These are phyloP conservation scores for Talaromyces sp. DNA, from an alignment of 2,329 filamentous ascomycete species.

Conservation along the genomic window DNA sequence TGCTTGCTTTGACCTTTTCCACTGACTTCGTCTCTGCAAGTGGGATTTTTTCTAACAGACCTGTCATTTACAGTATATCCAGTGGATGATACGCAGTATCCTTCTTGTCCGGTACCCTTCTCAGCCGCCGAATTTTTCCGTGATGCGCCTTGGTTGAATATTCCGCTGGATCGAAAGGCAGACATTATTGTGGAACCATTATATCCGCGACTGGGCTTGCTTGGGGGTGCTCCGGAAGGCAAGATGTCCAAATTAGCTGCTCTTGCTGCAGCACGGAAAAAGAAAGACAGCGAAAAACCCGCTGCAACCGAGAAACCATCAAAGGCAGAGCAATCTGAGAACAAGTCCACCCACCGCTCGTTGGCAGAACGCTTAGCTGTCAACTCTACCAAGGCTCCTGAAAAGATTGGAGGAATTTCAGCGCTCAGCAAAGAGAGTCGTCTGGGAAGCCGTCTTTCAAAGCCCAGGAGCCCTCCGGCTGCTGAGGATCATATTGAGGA, in stretches of 20 bases:
- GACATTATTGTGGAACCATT: conserved; percentile 57
- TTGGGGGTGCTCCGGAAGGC: conserved; percentile 66
- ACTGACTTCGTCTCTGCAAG: conserved; percentile 25
- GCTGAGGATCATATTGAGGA: not conserved
- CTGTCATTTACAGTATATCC: conserved; percentile 27
- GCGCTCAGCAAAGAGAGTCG: conserved; percentile 15
- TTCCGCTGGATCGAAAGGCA: conserved; percentile 61
- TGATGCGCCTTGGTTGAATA: conserved; percentile 78
- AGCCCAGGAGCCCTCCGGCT: conserved; percentile 12
- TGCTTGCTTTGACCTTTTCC: conserved; percentile 11
- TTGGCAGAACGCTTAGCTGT: conserved; percentile 33
- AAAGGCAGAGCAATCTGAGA: not conserved
- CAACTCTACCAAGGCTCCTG: conserved; percentile 2
- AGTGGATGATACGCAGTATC: conserved; percentile 13
- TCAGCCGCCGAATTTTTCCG: conserved; percentile 62
- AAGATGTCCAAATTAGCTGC: conserved; percentile 89
- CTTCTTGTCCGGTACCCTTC: conserved; percentile 29
- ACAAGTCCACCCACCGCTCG: conserved; percentile 15
- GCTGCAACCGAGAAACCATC: not conserved
- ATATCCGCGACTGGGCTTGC: conserved; percentile 58
- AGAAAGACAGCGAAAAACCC: conserved; percentile 64
- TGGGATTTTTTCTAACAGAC: conserved; percentile 32
- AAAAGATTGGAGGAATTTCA: conserved; percentile 19
- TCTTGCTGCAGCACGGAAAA: conserved; percentile 77
- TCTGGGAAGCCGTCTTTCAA: conserved; percentile 12